Conservation (phyloP, 257 asterid genomes). For the Jaltomata sinuosa region DNA sequence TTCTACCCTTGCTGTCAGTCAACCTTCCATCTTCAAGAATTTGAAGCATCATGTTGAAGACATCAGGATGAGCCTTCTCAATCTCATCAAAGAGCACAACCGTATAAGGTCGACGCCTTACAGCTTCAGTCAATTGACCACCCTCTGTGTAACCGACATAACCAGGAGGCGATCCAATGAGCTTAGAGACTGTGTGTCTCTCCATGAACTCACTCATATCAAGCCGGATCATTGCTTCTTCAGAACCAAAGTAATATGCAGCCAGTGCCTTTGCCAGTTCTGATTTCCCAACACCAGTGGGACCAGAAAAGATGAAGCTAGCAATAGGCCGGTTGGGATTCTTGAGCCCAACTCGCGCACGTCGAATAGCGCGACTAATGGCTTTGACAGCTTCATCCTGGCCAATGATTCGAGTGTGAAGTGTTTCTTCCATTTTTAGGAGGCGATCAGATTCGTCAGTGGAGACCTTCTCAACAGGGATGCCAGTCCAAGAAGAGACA, state of each 20-base stretch:
- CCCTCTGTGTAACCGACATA: slow-evolving; percentile 55
- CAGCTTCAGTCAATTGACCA: slow-evolving; percentile 54
- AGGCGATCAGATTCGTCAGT: slow-evolving; percentile 90
- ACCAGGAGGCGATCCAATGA: slow-evolving; percentile 61
- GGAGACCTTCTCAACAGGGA: slow-evolving; percentile 92
- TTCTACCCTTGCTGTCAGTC: slow-evolving; percentile 51
- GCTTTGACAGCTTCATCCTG: slow-evolving; percentile 64
- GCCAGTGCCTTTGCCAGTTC: slow-evolving; percentile 52
- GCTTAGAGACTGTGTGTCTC: slow-evolving; percentile 38
- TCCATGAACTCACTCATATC: slow-evolving; percentile 70
- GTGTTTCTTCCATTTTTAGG: slow-evolving; percentile 93
- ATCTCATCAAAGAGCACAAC: slow-evolving; percentile 60
- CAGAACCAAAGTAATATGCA: slow-evolving; percentile 47
- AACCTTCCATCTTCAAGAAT: slow-evolving; percentile 55
- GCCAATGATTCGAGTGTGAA: slow-evolving; percentile 47
- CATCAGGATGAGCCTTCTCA: slow-evolving; percentile 53
- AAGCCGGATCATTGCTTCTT: slow-evolving; percentile 54
- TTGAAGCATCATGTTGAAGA: slow-evolving; percentile 54
- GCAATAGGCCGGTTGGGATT: slow-evolving; percentile 54
- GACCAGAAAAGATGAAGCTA: slow-evolving; percentile 54
- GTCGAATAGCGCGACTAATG: slow-evolving; percentile 49
- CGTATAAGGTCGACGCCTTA: slow-evolving; percentile 50
- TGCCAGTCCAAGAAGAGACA: slow-evolving; percentile 94
- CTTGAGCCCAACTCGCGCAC: slow-evolving; percentile 64
- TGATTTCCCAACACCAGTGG: slow-evolving; percentile 62